Conservation (phyloP, 164 flowering plant genomes). For the Umbilicus rupestris region DNA sequence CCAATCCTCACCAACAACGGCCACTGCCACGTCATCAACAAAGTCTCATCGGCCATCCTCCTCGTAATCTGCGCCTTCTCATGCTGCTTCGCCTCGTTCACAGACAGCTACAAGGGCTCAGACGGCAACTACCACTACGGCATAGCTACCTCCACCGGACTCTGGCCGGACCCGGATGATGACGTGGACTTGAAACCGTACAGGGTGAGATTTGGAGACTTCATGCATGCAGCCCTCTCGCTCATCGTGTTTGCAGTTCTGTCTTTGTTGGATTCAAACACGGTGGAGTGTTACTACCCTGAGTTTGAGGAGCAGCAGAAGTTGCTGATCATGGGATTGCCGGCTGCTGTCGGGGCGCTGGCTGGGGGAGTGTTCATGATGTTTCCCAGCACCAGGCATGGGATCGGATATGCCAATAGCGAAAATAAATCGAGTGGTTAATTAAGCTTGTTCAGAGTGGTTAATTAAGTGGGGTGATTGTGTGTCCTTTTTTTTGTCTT, state of each 20-base stretch:
- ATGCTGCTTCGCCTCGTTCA: constrained; percentile 57
- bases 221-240: constrained; percentile 54
- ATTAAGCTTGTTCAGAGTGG: background rate
- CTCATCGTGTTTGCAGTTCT: constrained; percentile 45
- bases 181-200: constrained; percentile 30
- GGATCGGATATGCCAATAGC: constrained; percentile 46
- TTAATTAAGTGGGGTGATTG: background rate
- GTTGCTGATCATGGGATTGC: constrained; percentile 46
- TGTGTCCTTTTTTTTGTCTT: background rate
- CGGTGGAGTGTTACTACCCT: constrained; percentile 59
- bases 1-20: constrained; percentile 79
- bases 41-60: constrained; percentile 39
- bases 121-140: constrained; percentile 54
- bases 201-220: constrained; percentile 54
- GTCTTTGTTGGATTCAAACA: constrained; percentile 46
- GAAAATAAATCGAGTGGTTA: background rate
- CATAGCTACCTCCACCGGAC: constrained; percentile 49
- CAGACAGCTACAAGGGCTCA: constrained; percentile 54
- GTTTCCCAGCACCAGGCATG: constrained; percentile 73
- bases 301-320: constrained; percentile 32
- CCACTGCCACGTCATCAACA: constrained; percentile 47
- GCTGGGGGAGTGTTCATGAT: constrained; percentile 38
- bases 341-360: constrained; percentile 51
- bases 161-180: constrained; percentile 29
- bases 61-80: constrained; percentile 46